A percentile compares a stretch with the other conserved stretches of the same genome.
phyloP scores from a whole-genome alignment of 2,329 filamentous ascomycete species.

The Verticillium nubilum region DNA sequence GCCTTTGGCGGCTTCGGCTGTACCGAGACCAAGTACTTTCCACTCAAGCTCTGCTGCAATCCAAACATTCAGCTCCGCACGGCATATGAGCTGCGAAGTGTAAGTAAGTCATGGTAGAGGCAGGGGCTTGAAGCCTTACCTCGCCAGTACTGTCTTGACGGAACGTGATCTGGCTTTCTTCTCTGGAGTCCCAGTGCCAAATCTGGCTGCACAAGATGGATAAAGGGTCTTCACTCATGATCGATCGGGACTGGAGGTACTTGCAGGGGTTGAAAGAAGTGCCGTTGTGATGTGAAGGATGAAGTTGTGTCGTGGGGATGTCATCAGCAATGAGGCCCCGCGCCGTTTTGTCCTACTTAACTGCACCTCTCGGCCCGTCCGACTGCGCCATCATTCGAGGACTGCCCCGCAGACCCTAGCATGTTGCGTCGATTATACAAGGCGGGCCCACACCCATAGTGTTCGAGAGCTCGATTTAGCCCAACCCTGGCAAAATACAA shows the following conservation, averaged over 20 bases:
- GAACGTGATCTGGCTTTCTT: not conserved
- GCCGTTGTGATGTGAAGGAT: not conserved
- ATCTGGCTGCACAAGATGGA: not conserved
- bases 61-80: not conserved
- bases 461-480: not conserved
- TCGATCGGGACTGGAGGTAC: not conserved
- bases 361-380: not conserved
- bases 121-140: not conserved
- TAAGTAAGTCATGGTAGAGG: not conserved
- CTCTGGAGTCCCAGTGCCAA: not conserved
- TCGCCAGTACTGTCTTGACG: not conserved
- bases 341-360: not conserved
- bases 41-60: not conserved
- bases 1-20: not conserved
- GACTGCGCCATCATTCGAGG: not conserved
- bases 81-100: not conserved
- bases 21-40: not conserved
- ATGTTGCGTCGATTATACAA: not conserved
- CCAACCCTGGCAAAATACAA: not conserved
- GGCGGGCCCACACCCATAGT: not conserved
- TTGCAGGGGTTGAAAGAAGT: not conserved
- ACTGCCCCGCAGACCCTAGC: not conserved
- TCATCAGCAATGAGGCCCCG: not conserved
- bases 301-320: not conserved
- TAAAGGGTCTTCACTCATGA: not conserved